A percentile compares a stretch with the other conserved stretches of the same genome.
phyloP scores from a whole-genome alignment of 768 basidiomycete genomes.

The Baorangia bicolor region DNA sequence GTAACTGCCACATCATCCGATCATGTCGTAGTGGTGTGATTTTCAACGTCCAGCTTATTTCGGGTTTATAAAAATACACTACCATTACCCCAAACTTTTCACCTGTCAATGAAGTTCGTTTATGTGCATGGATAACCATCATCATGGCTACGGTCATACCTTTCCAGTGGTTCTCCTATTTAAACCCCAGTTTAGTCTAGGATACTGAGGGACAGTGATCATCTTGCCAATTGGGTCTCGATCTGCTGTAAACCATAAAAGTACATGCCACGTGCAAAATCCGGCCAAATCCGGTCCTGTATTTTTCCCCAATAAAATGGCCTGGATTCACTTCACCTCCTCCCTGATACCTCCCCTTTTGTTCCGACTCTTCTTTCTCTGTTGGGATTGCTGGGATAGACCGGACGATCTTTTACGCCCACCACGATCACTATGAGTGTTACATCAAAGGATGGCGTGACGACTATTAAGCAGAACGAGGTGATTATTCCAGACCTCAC shows the following conservation, averaged over 20 bases:
- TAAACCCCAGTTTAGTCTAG: background rate
- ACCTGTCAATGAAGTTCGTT: background rate
- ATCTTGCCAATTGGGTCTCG: background rate
- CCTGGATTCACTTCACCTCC: background rate
- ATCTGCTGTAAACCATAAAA: background rate
- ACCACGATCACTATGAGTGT: slow-evolving; percentile 23
- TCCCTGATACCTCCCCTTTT: background rate
- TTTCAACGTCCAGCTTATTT: too few species aligned
- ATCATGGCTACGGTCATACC: background rate
- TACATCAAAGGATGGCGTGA: slow-evolving; percentile 14
- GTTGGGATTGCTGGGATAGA: slow-evolving; percentile 7
- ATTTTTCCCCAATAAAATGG: slow-evolving; percentile 32
- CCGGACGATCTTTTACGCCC: background rate
- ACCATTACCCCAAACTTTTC: background rate
- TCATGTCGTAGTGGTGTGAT: slow-evolving; percentile 1
- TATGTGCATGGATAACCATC: background rate
- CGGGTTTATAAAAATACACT: background rate
- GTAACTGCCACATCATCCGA: background rate
- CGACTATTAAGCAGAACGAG: slow-evolving; percentile 52
- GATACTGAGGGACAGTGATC: background rate
- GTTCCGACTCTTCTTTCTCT: background rate
- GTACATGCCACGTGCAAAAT: slow-evolving; percentile 23
- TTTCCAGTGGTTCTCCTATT: background rate
- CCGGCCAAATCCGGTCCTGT: slow-evolving; percentile 23
- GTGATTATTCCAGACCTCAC: slow-evolving; percentile 79